Evolutionary conservation across 495 filamentous ascomycete genomes (phyloP).

Genomic region (Lichenothelia convexa): DNA sequence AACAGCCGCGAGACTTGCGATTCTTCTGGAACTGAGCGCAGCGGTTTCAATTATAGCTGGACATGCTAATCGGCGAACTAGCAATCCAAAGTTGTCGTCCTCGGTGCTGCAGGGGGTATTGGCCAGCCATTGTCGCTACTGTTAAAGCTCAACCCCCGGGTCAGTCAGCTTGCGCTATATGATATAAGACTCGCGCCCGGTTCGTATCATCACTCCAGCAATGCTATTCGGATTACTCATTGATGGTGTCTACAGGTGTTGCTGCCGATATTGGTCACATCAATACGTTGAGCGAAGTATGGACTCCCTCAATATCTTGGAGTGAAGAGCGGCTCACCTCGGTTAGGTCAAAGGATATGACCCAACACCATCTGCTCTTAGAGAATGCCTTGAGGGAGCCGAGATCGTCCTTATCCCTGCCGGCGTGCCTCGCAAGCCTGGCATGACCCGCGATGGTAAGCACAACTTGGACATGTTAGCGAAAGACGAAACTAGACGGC

Average conservation of each 20-base stretch:
- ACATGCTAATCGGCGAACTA: slow-evolving; percentile 28
- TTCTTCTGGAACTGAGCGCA: neutral
- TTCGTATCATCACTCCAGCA: slow-evolving; percentile 27
- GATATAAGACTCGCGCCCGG: slow-evolving; percentile 90
- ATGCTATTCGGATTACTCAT: too few species aligned
- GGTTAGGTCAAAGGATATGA: slow-evolving; percentile 65
- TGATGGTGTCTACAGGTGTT: slow-evolving; percentile 55
- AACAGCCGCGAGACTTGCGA: neutral
- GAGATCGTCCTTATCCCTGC: slow-evolving; percentile 96
- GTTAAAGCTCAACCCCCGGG: slow-evolving; percentile 91
- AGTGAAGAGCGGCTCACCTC: neutral
- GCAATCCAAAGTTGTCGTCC: slow-evolving; percentile 91
- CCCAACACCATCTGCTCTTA: slow-evolving; percentile 54
- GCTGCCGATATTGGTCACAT: slow-evolving; percentile 95
- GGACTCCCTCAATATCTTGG: slow-evolving; percentile 3
- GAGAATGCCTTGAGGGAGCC: slow-evolving; percentile 57
- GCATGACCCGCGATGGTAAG: slow-evolving; percentile 90
- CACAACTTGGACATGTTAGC: neutral
- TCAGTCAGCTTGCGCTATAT: slow-evolving; percentile 86
- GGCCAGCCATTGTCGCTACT: slow-evolving; percentile 94
- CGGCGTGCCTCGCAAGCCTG: slow-evolving; percentile 96
- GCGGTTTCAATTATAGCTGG: neutral
- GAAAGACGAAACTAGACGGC: neutral
- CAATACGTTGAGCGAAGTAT: slow-evolving; percentile 81
- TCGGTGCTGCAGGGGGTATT: slow-evolving; percentile 93